These are phyloP conservation scores for Coprinopsis marcescibilis DNA, from an alignment of 768 basidiomycete genomes.

Conservation along the genomic window DNA sequence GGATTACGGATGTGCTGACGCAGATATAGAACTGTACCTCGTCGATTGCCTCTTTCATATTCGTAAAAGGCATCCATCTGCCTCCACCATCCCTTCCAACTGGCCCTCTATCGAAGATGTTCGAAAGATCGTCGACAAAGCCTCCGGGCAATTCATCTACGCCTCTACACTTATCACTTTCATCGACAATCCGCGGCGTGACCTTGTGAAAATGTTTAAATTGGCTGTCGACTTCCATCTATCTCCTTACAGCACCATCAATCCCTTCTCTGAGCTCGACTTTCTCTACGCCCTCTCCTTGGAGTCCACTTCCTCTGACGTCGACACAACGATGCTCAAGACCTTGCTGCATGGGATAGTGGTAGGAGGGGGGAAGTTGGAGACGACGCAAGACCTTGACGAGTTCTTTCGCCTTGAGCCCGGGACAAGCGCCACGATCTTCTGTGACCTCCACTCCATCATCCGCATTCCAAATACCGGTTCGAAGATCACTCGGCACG, in stretches of 20 bases:
- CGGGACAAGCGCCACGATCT: background rate
- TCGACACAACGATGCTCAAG: background rate
- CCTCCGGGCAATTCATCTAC: constrained; percentile 7
- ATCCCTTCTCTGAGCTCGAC: constrained; percentile 3
- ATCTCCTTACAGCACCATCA: background rate
- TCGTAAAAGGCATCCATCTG: background rate
- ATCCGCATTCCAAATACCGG: background rate
- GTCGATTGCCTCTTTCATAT: background rate
- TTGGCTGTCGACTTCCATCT: background rate
- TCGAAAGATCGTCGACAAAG: background rate
- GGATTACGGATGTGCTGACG: background rate
- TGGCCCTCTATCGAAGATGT: constrained; percentile 8
- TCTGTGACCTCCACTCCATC: constrained; percentile 1
- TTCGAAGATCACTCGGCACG: too few species aligned
- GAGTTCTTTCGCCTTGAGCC: background rate
- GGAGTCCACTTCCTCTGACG: background rate
- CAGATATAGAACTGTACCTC: background rate
- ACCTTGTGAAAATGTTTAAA: background rate
- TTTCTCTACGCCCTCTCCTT: background rate
- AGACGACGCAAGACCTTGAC: too few species aligned
- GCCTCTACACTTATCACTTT: constrained; percentile 6
- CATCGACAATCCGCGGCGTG: constrained; percentile 3
- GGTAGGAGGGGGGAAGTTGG: too few species aligned
- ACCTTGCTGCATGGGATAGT: background rate
- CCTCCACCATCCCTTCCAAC: background rate